Conservation (phyloP, 192 early-diverging fungal genomes). For the Geranomyces michiganensis region DNA sequence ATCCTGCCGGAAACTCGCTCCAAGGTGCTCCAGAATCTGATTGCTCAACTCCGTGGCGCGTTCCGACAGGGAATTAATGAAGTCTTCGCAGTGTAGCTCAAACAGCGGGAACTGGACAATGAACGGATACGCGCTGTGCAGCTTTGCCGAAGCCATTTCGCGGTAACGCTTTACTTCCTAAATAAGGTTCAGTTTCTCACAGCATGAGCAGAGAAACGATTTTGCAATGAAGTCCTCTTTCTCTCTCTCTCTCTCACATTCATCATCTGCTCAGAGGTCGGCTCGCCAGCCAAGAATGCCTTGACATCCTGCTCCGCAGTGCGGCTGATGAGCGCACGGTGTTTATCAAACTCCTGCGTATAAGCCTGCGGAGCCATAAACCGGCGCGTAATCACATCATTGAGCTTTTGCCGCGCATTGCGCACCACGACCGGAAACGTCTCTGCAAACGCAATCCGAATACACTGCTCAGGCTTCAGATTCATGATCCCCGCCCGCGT, state of each 20-base stretch:
- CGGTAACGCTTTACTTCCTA: conserved; percentile 49
- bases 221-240: neutral
- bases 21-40: conserved; percentile 49
- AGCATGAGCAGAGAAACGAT: too few relatives aligned
- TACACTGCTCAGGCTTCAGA: conserved; percentile 57
- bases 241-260: conserved; percentile 30
- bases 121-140: conserved; percentile 58
- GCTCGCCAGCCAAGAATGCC: conserved; percentile 51
- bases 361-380: conserved; percentile 53
- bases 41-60: conserved; percentile 49
- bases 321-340: conserved; percentile 43
- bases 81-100: conserved; percentile 57
- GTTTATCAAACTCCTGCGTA: conserved; percentile 55
- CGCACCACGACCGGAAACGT: conserved; percentile 55
- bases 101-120: conserved; percentile 56
- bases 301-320: conserved; percentile 48
- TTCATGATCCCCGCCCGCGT: conserved; percentile 44
- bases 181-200: neutral
- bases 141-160: conserved; percentile 40
- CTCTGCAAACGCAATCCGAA: conserved; percentile 56
- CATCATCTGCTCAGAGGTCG: conserved; percentile 51
- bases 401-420: conserved; percentile 40
- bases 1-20: conserved; percentile 33
- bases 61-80: conserved; percentile 53
- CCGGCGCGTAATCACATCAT: conserved; percentile 33